Base-by-base conservation (phyloP, 83 land plant species). In the Picea abies region DNA sequence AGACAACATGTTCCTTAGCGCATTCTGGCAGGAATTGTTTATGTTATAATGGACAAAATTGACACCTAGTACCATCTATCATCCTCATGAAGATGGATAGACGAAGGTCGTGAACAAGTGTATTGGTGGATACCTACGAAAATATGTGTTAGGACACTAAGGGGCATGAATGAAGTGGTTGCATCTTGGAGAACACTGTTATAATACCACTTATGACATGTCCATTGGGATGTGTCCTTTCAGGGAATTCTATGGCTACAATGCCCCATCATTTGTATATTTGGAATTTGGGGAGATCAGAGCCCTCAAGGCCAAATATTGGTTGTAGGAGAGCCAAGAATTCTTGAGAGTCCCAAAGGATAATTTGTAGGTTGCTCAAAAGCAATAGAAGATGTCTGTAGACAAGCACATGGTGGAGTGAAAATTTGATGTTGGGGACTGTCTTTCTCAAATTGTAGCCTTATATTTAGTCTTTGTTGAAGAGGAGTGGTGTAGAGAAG, bases 121-220 rank as follows among this genome's bases (percentile, higher is more conserved):
- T 19, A 20, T 82, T 60, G 82, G 80, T 63, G 25, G 32, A 1
- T 84, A 82, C 68, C 73, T 84, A 3, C 16, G 82, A 63, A 79
- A 82, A 20, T 66, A 84, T 44, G 11, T 78, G 1, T 20, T 64
- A 41, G 23, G 49, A 49, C 67, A n/a, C 20, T 22, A 26, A 0
- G 0, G 29, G 29, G 29, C 0, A 0, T 26, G 0, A 0, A 26
- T 26, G 29, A 0, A 26, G 29, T 26, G 0, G 0, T 26, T 26
- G 29, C 29, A 26, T 26, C 29, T 26, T 26, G 29, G 29, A 26
- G 29, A 26, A 26, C 29, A 26, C 29, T 26, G 0, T 0, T 26
- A 26, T 26, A 26, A 26, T 26, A 26, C 29, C 29, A 26, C 29
- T 26, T 26, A 26, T 26, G 0, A 26, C 29, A 26, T 26, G 29